Evolutionary conservation across 2,329 filamentous ascomycete species (phyloP).

Genomic region (Aotearoamyces nothofagi): DNA sequence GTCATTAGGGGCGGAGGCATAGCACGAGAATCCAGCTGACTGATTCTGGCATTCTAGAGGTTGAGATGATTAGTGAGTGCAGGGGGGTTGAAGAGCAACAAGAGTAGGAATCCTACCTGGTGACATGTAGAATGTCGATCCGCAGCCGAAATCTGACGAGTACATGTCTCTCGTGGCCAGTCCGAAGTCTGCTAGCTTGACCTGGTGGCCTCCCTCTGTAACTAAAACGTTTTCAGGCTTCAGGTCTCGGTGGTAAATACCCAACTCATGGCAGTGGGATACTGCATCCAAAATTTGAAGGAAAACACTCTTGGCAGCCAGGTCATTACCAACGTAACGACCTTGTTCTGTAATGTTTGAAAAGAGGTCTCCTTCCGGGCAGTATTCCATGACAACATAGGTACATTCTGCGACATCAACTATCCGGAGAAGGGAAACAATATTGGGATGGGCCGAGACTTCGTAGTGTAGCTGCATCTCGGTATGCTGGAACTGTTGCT

Average conservation of each 20-base stretch:
- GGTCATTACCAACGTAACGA: constrained; percentile 86
- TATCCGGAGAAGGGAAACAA: constrained; percentile 88
- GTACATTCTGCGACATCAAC: constrained; percentile 85
- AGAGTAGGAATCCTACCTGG: constrained; percentile 54
- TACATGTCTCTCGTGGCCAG: constrained; percentile 72
- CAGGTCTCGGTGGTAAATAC: constrained; percentile 93
- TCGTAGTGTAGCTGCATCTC: constrained; percentile 86
- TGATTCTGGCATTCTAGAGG: constrained; percentile 74
- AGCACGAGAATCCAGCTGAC: constrained; percentile 57
- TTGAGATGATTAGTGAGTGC: constrained; percentile 17
- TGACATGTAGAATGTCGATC: constrained; percentile 98
- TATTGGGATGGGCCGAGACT: constrained; percentile 80
- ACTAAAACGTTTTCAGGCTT: constrained; percentile 98
- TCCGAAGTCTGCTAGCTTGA: constrained; percentile 96
- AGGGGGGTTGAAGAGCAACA: constrained; percentile 6
- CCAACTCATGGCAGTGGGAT: constrained; percentile 80
- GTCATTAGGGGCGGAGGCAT: constrained; percentile 88
- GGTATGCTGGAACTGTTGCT: constrained; percentile 78
- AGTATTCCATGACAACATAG: constrained; percentile 93
- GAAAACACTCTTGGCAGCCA: constrained; percentile 73
- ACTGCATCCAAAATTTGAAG: constrained; percentile 95
- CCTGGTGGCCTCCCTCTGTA: constrained; percentile 71
- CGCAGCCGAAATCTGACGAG: constrained; percentile 92
- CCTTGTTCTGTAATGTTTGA: constrained; percentile 93
- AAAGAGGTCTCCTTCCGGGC: constrained; percentile 92